Conservation (phyloP, 805 yeast species). For the Hyphopichia homilentoma region DNA sequence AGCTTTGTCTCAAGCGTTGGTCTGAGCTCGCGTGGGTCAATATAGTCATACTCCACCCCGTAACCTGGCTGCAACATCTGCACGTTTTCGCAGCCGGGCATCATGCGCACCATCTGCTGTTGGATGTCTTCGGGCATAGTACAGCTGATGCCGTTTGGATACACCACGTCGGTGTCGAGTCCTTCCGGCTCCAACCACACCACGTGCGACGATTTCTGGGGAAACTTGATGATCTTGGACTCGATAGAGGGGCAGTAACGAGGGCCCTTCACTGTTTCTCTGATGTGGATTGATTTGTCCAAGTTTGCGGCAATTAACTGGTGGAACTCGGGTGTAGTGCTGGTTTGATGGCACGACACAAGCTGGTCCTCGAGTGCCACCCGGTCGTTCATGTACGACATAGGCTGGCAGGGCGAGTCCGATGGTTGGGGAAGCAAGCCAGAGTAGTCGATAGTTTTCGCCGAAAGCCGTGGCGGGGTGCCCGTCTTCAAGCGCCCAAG, state of each 20-base stretch:
- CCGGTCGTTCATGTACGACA: conserved; percentile 75
- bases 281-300: conserved; percentile 81
- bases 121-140: conserved; percentile 97
- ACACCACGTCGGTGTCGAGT: conserved; percentile 75
- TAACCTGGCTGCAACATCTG: conserved; percentile 93
- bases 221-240: conserved; percentile 76
- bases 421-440: conserved; percentile 70
- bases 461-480: conserved; percentile 87
- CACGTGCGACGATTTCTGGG: conserved; percentile 70
- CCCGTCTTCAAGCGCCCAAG: conserved; percentile 94
- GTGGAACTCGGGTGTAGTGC: conserved; percentile 75
- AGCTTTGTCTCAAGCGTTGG: conserved; percentile 78
- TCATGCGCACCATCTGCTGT: conserved; percentile 62
- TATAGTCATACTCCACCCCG: conserved; percentile 98
- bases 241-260: conserved; percentile 97
- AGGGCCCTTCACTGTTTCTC: conserved; percentile 95
- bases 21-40: conserved; percentile 85
- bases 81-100: conserved; percentile 87
- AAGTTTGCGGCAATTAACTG: conserved; percentile 64
- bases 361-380: conserved; percentile 59
- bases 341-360: conserved; percentile 69
- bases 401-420: conserved; percentile 82
- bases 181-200: conserved; percentile 99
- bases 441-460: conserved; percentile 64
- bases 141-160: conserved; percentile 94